These are phyloP conservation scores for Polyplosphaeria fusca DNA, from an alignment of 495 filamentous ascomycete species.

Conservation along the genomic window DNA sequence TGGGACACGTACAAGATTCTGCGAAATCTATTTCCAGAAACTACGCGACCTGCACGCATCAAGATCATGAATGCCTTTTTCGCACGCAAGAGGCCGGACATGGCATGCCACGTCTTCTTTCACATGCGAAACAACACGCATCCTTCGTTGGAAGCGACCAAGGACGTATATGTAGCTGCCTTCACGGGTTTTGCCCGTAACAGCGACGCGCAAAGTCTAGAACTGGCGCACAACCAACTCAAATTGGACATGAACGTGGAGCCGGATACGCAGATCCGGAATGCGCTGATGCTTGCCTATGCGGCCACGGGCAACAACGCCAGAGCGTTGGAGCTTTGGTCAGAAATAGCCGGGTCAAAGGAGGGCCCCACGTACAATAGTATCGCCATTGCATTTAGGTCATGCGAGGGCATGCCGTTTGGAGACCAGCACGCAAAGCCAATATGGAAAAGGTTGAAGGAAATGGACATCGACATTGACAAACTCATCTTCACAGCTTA, in stretches of 20 bases:
- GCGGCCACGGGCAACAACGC: constrained; percentile 59
- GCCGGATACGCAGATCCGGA: constrained; percentile 69
- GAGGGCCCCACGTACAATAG: constrained; percentile 81
- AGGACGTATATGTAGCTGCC: constrained; percentile 70
- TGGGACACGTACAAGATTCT: constrained; percentile 85
- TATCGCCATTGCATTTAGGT: constrained; percentile 72
- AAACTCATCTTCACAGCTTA: constrained; percentile 69
- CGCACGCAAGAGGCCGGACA: constrained; percentile 66
- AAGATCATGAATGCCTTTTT: constrained; percentile 83
- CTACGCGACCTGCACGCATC: constrained; percentile 56
- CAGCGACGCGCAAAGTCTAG: constrained; percentile 62
- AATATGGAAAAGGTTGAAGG: constrained; percentile 69
- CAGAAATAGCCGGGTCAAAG: constrained; percentile 66
- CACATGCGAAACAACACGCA: constrained; percentile 75
- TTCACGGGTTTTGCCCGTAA: constrained; percentile 70
- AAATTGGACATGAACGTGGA: constrained; percentile 82
- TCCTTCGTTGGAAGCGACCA: constrained; percentile 56
- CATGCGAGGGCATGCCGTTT: constrained; percentile 60
- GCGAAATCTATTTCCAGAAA: constrained; percentile 75
- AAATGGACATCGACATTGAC: constrained; percentile 74
- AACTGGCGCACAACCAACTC: constrained; percentile 81
- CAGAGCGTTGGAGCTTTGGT: constrained; percentile 73
- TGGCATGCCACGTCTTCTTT: constrained; percentile 79
- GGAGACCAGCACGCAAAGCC: constrained; percentile 64
- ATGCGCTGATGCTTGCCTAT: constrained; percentile 84